phyloP scores from a whole-genome alignment of 1,139 yeast species.

The Magnusiomyces magnusii region DNA sequence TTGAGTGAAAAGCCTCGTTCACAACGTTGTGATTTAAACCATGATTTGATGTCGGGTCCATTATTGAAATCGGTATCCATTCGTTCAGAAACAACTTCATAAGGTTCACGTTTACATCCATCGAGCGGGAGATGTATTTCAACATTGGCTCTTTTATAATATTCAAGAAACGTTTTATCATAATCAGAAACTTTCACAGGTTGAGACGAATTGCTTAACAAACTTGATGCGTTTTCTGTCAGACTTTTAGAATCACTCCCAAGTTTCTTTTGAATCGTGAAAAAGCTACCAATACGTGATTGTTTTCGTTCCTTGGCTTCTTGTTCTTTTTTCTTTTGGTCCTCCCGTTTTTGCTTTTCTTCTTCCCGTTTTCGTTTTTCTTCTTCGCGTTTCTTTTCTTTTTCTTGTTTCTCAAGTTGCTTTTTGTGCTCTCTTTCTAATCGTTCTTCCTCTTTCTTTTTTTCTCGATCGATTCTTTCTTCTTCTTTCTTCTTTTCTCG shows the following conservation, averaged over 20 bases:
- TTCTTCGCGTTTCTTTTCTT: slow-evolving; percentile 10
- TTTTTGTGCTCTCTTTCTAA: slow-evolving; percentile 2
- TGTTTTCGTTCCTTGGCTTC: slow-evolving; percentile 12
- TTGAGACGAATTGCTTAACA: not conserved
- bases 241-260: not conserved
- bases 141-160: slow-evolving; percentile 13
- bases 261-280: slow-evolving; percentile 9
- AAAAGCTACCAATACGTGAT: slow-evolving; percentile 12
- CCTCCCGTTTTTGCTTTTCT: slow-evolving; percentile 12
- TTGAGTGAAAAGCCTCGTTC: slow-evolving; percentile 10
- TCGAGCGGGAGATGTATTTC: slow-evolving; percentile 5
- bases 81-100: not conserved
- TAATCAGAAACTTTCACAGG: slow-evolving; percentile 5
- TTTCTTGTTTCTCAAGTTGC: slow-evolving; percentile 2
- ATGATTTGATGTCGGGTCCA: slow-evolving; percentile 1
- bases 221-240: not conserved
- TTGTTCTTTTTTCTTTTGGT: slow-evolving; percentile 9
- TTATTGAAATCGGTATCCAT: not conserved
- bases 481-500: slow-evolving; percentile 2
- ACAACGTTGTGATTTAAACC: slow-evolving; percentile 11
- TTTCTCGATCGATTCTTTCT: slow-evolving; percentile 9
- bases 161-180: slow-evolving; percentile 12
- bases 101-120: not conserved
- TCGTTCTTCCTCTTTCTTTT: slow-evolving; percentile 9
- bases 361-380: slow-evolving; percentile 10